These are phyloP conservation scores for Paramecium tetraurelia DNA, from an alignment of 73 alveolate genomes.

Conservation along the genomic window DNA sequence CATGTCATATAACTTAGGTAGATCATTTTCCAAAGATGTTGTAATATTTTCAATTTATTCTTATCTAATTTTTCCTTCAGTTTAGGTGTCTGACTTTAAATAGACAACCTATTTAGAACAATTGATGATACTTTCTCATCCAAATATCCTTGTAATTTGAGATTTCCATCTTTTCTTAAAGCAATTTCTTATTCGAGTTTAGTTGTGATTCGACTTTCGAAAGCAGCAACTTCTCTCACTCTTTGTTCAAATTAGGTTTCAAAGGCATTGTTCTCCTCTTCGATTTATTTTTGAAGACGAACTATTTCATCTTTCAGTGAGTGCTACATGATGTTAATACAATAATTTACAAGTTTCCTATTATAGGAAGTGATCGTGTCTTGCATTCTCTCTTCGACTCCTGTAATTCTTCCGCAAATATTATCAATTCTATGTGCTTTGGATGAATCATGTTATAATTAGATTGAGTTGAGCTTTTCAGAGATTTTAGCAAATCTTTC, in stretches of 20 bases:
- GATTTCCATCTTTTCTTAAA: conserved; percentile 57
- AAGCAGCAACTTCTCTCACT: conserved; percentile 61
- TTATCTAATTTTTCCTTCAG: conserved; percentile 62
- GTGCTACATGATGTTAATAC: background rate
- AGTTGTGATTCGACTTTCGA: conserved; percentile 58
- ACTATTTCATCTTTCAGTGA: conserved; percentile 60
- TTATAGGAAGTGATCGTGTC: conserved; percentile 42
- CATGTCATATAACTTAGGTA: conserved; percentile 61
- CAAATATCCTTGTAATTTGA: conserved; percentile 35
- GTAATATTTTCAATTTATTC: conserved; percentile 57
- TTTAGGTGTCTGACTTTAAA: conserved; percentile 52
- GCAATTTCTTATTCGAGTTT: conserved; percentile 60
- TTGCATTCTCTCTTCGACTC: conserved; percentile 57
- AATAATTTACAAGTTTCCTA: background rate
- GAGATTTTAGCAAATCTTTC: conserved; percentile 58
- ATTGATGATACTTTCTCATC: conserved; percentile 48
- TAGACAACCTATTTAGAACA: conserved; percentile 23
- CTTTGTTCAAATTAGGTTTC: conserved; percentile 58
- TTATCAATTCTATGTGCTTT: conserved; percentile 60
- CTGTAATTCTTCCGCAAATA: conserved; percentile 50
- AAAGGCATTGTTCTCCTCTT: conserved; percentile 53
- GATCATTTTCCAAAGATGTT: conserved; percentile 61
- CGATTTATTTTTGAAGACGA: conserved; percentile 49
- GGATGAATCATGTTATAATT: conserved; percentile 56
- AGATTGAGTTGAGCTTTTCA: conserved; percentile 60